Conservation (phyloP, 2,329 filamentous ascomycete genomes). For the Pestalotiopsis sp. region DNA sequence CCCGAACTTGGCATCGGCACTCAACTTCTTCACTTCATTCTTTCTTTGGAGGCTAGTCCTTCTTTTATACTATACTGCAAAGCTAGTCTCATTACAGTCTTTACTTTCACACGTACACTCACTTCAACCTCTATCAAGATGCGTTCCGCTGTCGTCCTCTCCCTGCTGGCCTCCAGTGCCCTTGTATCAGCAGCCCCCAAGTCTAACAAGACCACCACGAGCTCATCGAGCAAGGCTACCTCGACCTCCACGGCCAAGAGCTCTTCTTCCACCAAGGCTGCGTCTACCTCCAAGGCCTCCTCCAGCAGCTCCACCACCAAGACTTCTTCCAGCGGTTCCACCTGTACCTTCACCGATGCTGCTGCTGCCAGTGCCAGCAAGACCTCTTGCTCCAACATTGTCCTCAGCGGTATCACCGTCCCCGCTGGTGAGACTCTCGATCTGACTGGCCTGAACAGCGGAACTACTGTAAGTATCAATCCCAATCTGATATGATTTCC, state of each 20-base stretch:
- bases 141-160: not conserved
- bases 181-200: constrained; percentile 9
- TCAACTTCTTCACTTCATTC: constrained; percentile 9
- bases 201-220: not conserved
- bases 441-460: constrained; percentile 52
- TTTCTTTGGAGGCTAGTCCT: constrained; percentile 10
- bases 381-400: constrained; percentile 54
- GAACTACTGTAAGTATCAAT: constrained; percentile 42
- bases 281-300: not conserved
- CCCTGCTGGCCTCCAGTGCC: constrained; percentile 6
- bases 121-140: not conserved
- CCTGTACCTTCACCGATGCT: constrained; percentile 58
- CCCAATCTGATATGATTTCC: no score
- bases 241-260: not conserved
- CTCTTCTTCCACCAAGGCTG: not conserved
- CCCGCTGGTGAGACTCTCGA: constrained; percentile 62
- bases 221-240: not conserved
- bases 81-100: constrained; percentile 1
- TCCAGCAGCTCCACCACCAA: not conserved
- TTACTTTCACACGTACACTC: not conserved
- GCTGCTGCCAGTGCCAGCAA: constrained; percentile 50
- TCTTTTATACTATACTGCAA: not conserved
- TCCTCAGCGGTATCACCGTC: constrained; percentile 54
- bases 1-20: constrained; percentile 1
- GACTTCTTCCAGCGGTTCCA: not conserved